Percentiles rank a stretch among this genome's conserved stretches.
These are phyloP conservation scores for Volvariella volvacea DNA, from an alignment of 1,284 basidiomycete genomes.

Conservation along the genomic window DNA sequence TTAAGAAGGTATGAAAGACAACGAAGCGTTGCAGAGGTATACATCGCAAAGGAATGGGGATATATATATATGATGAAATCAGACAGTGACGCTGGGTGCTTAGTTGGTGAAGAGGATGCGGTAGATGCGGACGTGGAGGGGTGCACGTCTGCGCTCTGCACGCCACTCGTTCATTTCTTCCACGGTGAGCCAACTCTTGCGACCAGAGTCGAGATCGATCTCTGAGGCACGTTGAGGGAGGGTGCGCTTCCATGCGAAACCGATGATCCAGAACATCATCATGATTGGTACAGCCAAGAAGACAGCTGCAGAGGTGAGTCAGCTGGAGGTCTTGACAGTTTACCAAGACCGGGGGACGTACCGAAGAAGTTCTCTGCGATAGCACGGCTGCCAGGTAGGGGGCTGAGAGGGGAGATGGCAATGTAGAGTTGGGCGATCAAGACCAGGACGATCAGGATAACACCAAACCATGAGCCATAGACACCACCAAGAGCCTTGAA, in stretches of 20 bases:
- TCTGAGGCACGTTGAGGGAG: conserved; percentile 26
- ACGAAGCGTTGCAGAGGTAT: no score
- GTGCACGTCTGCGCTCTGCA: conserved; percentile 27
- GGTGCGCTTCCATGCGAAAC: conserved; percentile 32
- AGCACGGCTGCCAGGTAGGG: conserved; percentile 16
- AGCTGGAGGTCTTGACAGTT: not conserved
- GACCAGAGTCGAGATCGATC: conserved; percentile 37
- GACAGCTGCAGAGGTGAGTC: conserved; percentile 15
- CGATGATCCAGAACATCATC: conserved; percentile 29
- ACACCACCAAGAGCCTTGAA: conserved; percentile 34
- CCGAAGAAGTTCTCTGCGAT: conserved; percentile 31
- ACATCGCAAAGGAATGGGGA: no score
- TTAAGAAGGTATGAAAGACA: no score
- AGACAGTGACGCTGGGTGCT: not conserved
- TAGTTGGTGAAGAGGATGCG: conserved; percentile 23
- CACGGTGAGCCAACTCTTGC: conserved; percentile 35
- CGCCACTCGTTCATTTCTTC: conserved; percentile 35
- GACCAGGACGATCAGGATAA: conserved; percentile 29
- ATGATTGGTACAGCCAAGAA: conserved; percentile 33
- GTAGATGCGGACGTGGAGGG: conserved; percentile 26
- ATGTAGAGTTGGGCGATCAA: conserved; percentile 39
- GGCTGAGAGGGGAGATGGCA: conserved; percentile 33
- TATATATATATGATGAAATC: not conserved
- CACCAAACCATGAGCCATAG: conserved; percentile 36
- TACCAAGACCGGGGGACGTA: conserved; percentile 14